phyloP scores from a whole-genome alignment of 768 basidiomycete genomes.

The Panus rudis region DNA sequence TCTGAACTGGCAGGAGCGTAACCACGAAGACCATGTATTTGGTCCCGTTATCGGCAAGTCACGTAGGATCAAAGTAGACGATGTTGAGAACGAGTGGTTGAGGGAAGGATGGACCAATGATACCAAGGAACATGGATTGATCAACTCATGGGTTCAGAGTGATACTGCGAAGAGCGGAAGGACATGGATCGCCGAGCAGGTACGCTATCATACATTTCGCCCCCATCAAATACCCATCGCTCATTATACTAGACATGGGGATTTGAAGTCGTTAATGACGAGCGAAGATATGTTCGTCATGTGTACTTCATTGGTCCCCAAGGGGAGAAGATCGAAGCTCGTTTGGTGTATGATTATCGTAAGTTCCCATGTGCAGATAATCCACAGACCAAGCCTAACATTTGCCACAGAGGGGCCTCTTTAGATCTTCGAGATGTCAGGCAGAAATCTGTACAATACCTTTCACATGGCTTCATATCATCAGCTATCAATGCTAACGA shows the following conservation, averaged over 20 bases:
- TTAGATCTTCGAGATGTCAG: background rate
- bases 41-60: conserved; percentile 44
- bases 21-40: conserved; percentile 55
- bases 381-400: background rate
- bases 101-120: conserved; percentile 38
- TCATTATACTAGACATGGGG: conserved; percentile 45
- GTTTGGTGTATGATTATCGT: conserved; percentile 66
- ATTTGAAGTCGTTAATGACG: conserved; percentile 49
- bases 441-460: background rate
- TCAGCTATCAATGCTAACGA: background rate
- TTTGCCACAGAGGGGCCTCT: conserved; percentile 9
- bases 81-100: conserved; percentile 29
- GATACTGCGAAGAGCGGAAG: conserved; percentile 54
- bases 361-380: conserved; percentile 20
- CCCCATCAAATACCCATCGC: conserved; percentile 11
- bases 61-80: conserved; percentile 22
- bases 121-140: conserved; percentile 26
- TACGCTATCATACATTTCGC: conserved; percentile 19
- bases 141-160: conserved; percentile 41
- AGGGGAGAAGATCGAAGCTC: conserved; percentile 48
- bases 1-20: conserved; percentile 49
- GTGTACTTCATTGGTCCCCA: conserved; percentile 57
- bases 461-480: background rate
- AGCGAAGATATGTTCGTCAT: conserved; percentile 54
- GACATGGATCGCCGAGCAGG: conserved; percentile 62